These are phyloP conservation scores for Spathaspora sp. DNA, from an alignment of 805 yeast species.

Conservation along the genomic window DNA sequence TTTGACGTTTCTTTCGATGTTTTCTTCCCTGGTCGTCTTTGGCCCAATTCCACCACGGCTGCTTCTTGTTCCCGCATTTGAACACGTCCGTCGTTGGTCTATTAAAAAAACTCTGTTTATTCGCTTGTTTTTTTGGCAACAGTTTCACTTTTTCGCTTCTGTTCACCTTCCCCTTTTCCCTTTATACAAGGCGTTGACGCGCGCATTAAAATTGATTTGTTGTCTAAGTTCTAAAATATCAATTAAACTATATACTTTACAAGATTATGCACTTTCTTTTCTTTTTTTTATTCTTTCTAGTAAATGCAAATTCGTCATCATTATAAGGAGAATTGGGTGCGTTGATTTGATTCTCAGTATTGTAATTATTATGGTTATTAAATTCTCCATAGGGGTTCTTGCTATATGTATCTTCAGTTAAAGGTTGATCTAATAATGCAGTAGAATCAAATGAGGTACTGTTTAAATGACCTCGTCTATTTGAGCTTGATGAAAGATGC, in stretches of 20 bases:
- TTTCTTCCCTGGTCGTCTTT: background rate
- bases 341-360: background rate
- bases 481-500: conserved; percentile 20
- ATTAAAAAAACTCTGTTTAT: background rate
- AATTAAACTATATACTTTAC: conserved; percentile 10
- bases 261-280: conserved; percentile 30
- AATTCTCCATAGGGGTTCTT: conserved; percentile 34
- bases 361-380: conserved; percentile 1
- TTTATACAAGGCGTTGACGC: background rate
- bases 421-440: conserved; percentile 36
- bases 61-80: background rate
- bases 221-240: background rate
- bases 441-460: conserved; percentile 35
- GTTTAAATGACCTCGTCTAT: conserved; percentile 33
- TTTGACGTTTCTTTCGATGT: background rate
- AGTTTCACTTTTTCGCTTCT: background rate
- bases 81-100: background rate
- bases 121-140: background rate
- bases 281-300: conserved; percentile 25
- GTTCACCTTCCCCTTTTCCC: too few relatives aligned
- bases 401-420: conserved; percentile 33
- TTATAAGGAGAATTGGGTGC: conserved; percentile 18
- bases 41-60: background rate
- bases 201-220: background rate
- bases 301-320: conserved; percentile 41